Percentiles rank a stretch among this genome's conserved stretches.
These are phyloP conservation scores for Aureobasidium pullulans DNA, from an alignment of 2,329 filamentous ascomycete species.

Conservation along the genomic window DNA sequence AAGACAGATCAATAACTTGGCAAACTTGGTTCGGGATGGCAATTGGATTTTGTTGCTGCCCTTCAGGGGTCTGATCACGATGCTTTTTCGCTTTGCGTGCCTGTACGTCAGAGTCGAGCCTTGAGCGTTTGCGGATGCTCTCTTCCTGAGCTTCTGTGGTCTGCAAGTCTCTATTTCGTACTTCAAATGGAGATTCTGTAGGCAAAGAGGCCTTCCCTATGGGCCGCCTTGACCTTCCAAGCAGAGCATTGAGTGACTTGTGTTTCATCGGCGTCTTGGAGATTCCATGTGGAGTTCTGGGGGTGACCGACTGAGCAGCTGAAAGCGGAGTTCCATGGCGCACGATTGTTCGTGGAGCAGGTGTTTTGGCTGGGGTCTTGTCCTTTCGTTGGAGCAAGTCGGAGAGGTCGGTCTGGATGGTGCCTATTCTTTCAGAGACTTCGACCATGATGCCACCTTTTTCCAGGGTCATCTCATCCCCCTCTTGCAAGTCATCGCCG, in stretches of 20 bases:
- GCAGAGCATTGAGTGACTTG: constrained; percentile 54
- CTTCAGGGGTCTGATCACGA: background rate
- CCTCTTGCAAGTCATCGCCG: constrained; percentile 62
- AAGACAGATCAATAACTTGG: constrained; percentile 30
- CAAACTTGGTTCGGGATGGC: background rate
- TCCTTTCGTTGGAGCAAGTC: constrained; percentile 64
- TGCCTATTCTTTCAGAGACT: constrained; percentile 67
- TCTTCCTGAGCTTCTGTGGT: constrained; percentile 26
- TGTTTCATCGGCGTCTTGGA: constrained; percentile 40
- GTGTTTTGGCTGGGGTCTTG: constrained; percentile 28
- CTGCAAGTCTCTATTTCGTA: constrained; percentile 34
- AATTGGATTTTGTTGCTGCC: background rate
- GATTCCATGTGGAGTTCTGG: constrained; percentile 18
- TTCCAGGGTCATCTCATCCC: constrained; percentile 75
- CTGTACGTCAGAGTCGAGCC: constrained; percentile 18
- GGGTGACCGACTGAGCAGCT: constrained; percentile 32
- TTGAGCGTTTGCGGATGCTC: constrained; percentile 34
- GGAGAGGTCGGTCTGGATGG: constrained; percentile 68
- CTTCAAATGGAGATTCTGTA: constrained; percentile 58
- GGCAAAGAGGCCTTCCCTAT: constrained; percentile 55
- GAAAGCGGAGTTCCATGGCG: constrained; percentile 22
- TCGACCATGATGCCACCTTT: constrained; percentile 69
- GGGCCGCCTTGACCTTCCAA: constrained; percentile 58
- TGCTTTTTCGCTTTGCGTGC: background rate
- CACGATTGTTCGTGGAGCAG: constrained; percentile 19